Evolutionary conservation across 2,329 filamentous ascomycete species (phyloP), one percentile per base, ranked within the genome.

Genomic region (Metarhizium robertsii): DNA sequence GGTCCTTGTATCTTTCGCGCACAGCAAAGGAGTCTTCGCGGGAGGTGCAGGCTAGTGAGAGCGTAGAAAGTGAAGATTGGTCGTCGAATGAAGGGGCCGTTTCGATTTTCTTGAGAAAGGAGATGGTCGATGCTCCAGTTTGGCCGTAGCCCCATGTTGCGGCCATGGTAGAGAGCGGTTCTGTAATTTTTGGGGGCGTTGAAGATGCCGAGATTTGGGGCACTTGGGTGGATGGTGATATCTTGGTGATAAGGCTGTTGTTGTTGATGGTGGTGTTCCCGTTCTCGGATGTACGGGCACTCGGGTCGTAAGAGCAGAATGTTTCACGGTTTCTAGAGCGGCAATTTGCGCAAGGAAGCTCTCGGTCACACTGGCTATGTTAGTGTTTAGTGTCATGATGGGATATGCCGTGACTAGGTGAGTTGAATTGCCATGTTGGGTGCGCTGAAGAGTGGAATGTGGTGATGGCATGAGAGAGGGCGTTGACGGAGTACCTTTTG

Each of bases 261-360:
- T 34, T 34, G 32, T 34, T 34, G 32, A 0, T 34, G 32, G 32
- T 34, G 20, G 10, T 30, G 13, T 47, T 53, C 10, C 7, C 32
- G 42, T 67, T 65, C 50, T 71, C 67, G 57, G 74, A 52, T 30
- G 74, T 71, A 4, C 76, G 75, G 4, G 75, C 71, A 36, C 73
- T 73, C 8, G 75, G 77, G 66, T 84, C 81, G 64, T 85, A 85
- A 25, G 71, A 72, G 62, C 82, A 85, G n/a, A 72, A 68, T 2
- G 73, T 69, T 59, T 79, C 73, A 64, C 81, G 84, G 61, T 78
- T 79, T 53, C 82, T 75, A 53, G 77, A 75, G 36, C 76, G 71
- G 66, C 82, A 85, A 64, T 84, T 84, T 50, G 76, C 75, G 65
- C 82, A 85, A 2, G 82, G 82, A 57, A 78, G 71, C 57, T 78